phyloP scores from a whole-genome alignment of 228 moss, liverwort and hornwort genomes.

The Sphagnum magellanicum region DNA sequence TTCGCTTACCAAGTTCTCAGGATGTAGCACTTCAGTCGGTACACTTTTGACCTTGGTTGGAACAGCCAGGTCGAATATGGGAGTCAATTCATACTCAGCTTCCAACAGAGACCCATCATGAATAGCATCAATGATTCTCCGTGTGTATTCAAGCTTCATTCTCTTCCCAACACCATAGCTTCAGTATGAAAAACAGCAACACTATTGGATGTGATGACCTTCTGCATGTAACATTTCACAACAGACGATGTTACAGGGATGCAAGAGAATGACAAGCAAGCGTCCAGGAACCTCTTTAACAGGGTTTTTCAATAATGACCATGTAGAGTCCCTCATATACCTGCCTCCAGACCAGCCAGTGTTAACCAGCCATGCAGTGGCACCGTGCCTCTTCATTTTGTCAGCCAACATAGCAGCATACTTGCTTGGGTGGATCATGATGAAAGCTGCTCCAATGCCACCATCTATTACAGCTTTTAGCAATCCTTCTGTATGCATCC shows the following conservation, averaged over 20 bases:
- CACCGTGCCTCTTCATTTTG: conserved; percentile 1
- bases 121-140: conserved; percentile 90
- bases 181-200: conserved; percentile 2
- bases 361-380: conserved; percentile 9
- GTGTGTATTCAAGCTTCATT: conserved; percentile 86
- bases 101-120: conserved; percentile 84
- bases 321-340: neutral
- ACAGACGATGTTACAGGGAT: neutral
- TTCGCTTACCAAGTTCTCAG: conserved; percentile 77
- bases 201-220: too few relatives aligned
- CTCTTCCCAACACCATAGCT: conserved; percentile 89
- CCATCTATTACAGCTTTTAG: too few relatives aligned
- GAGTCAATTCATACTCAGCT: conserved; percentile 54
- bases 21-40: conserved; percentile 67
- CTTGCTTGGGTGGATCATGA: conserved; percentile 9
- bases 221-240: neutral
- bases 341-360: conserved; percentile 7
- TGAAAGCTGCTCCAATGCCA: conserved; percentile 9
- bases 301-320: too few relatives aligned
- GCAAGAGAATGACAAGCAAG: neutral
- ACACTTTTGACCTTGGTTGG: conserved; percentile 69
- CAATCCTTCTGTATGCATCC: neutral
- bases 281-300: too few relatives aligned
- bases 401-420: conserved; percentile 8
- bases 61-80: conserved; percentile 83